A percentile compares a stretch with the other conserved stretches of the same genome.
Conservation (phyloP, 2,329 filamentous ascomycete genomes). For the Fusarium sp. region DNA sequence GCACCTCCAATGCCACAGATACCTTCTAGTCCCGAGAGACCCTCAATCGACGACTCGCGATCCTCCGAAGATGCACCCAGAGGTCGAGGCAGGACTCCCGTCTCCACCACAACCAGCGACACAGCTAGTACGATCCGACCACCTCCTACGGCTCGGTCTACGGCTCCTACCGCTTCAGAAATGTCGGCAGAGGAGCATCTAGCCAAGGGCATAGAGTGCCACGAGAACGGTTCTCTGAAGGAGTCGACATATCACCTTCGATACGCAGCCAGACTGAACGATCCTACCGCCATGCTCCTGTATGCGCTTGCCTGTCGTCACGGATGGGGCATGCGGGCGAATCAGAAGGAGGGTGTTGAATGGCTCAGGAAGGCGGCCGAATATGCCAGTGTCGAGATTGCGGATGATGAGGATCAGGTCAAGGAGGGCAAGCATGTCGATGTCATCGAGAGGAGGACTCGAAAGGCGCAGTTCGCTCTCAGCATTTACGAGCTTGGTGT, state of each 20-base stretch:
- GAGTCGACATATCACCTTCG: conserved; percentile 97
- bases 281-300: conserved; percentile 94
- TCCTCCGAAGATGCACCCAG: conserved; percentile 63
- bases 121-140: conserved; percentile 65
- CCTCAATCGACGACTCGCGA: conserved; percentile 58
- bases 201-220: conserved; percentile 87
- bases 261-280: conserved; percentile 84
- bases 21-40: conserved; percentile 59
- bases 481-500: conserved; percentile 97
- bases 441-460: conserved; percentile 79
- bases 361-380: conserved; percentile 96
- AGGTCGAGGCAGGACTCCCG: conserved; percentile 61
- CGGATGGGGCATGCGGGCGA: conserved; percentile 97
- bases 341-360: conserved; percentile 87
- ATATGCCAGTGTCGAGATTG: conserved; percentile 82
- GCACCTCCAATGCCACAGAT: conserved; percentile 54
- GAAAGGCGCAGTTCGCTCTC: conserved; percentile 92
- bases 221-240: conserved; percentile 87
- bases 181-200: conserved; percentile 90
- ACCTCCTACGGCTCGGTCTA: conserved; percentile 55
- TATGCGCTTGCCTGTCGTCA: conserved; percentile 96
- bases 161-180: conserved; percentile 71
- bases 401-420: conserved; percentile 78
- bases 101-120: conserved; percentile 65
- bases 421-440: conserved; percentile 75